Conservation (phyloP, 768 basidiomycete genomes). For the Tulasnella sp. region DNA sequence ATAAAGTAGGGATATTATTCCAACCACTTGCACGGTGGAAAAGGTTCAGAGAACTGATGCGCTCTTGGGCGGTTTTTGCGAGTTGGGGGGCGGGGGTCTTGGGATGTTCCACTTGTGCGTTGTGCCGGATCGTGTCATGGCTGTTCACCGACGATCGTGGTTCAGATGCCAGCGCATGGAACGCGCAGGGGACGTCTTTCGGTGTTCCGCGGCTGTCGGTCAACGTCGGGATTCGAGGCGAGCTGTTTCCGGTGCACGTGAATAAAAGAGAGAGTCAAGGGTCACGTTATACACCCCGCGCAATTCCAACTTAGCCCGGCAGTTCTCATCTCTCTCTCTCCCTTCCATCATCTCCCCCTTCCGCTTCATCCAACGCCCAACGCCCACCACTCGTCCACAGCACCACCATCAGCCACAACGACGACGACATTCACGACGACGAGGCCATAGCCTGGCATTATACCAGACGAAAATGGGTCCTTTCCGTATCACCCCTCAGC, state of each 20-base stretch:
- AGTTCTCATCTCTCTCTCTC: constrained; percentile 15
- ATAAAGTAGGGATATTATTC: too few relatives aligned
- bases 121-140: background rate
- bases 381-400: background rate
- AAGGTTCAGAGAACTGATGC: background rate
- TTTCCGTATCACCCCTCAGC: constrained; percentile 73
- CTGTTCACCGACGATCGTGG: background rate
- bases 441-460: background rate
- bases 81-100: background rate
- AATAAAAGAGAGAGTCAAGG: constrained; percentile 18
- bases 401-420: background rate
- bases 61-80: background rate
- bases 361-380: background rate
- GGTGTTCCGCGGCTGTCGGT: constrained; percentile 16
- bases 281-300: constrained; percentile 11
- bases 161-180: background rate
- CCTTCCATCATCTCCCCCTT: background rate
- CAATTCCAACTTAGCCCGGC: constrained; percentile 12
- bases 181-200: background rate
- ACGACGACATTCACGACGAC: constrained; percentile 1
- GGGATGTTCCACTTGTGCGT: background rate
- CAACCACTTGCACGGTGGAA: too few relatives aligned
- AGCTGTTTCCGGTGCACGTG: constrained; percentile 2
- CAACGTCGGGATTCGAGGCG: constrained; percentile 1
- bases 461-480: constrained; percentile 22